Percentiles rank a stretch among this genome's conserved stretches.
These are phyloP conservation scores for Daldinia concentrica DNA, from an alignment of 495 filamentous ascomycete species.

Conservation along the genomic window DNA sequence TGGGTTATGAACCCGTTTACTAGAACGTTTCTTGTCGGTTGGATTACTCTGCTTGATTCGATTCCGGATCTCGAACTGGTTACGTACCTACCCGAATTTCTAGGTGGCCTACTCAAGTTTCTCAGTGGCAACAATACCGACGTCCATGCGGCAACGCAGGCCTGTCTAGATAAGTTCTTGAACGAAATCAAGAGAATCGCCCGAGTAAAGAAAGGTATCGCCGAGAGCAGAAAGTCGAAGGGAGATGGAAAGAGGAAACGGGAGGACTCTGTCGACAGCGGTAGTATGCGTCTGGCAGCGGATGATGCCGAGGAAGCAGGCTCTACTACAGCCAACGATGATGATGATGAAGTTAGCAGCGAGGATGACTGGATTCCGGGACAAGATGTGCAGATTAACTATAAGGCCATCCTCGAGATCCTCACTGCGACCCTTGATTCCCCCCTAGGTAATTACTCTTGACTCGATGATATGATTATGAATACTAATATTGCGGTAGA, in stretches of 20 bases:
- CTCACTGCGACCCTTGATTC: constrained; percentile 90
- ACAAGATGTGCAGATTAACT: constrained; percentile 95
- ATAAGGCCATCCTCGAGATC: constrained; percentile 90
- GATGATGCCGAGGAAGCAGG: constrained; percentile 64
- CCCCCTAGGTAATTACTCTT: constrained; percentile 68
- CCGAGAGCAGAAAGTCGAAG: constrained; percentile 80
- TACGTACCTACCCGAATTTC: constrained; percentile 87
- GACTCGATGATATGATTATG: constrained; percentile 13
- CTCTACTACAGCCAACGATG: constrained; percentile 68
- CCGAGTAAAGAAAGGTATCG: constrained; percentile 88
- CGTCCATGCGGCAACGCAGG: constrained; percentile 91
- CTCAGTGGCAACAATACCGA: constrained; percentile 91
- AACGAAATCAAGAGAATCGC: constrained; percentile 95
- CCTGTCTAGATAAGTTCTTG: constrained; percentile 89
- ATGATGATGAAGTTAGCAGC: constrained; percentile 62
- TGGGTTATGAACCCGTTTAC: constrained; percentile 94
- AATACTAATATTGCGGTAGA: constrained; percentile 57
- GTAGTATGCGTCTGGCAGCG: constrained; percentile 55
- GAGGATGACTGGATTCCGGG: constrained; percentile 97
- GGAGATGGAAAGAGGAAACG: constrained; percentile 72
- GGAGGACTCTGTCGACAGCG: constrained; percentile 70
- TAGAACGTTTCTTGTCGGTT: constrained; percentile 91
- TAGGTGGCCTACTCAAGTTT: constrained; percentile 90
- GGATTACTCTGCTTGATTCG: constrained; percentile 94
- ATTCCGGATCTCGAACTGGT: constrained; percentile 98